Evolutionary conservation across 2,329 filamentous ascomycete genomes (phyloP).

Genomic region (Pestalotiopsis sp.): DNA sequence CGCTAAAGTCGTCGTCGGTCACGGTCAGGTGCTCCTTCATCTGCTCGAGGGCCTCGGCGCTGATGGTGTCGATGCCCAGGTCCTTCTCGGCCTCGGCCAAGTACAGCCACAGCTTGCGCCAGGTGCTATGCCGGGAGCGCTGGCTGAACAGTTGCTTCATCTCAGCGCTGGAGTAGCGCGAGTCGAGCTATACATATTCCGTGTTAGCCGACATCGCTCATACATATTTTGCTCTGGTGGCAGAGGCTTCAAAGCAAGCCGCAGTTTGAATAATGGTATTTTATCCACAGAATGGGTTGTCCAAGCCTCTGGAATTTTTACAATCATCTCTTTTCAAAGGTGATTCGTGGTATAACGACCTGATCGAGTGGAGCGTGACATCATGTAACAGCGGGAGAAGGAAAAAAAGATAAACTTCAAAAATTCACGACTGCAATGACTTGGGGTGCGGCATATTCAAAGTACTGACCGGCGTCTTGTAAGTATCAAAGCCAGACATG

Average conservation of each 20-base stretch:
- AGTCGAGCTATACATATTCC: constrained; percentile 5
- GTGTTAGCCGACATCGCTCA: neutral
- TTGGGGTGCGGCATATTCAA: neutral
- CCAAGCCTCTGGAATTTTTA: neutral
- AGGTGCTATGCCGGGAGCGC: constrained; percentile 72
- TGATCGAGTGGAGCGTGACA: neutral
- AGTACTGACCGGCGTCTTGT: constrained; percentile 14
- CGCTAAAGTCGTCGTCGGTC: constrained; percentile 75
- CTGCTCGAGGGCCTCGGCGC: constrained; percentile 71
- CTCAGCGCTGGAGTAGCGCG: constrained; percentile 39
- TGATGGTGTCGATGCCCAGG: constrained; percentile 72
- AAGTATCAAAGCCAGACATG: constrained; percentile 14
- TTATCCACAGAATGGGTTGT: neutral
- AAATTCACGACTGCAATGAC: neutral
- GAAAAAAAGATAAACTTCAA: neutral
- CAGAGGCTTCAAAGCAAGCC: neutral
- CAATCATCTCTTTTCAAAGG: neutral
- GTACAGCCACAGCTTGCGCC: constrained; percentile 83
- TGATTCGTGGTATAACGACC: neutral
- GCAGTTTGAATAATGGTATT: neutral
- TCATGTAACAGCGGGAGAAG: neutral
- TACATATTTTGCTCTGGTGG: neutral
- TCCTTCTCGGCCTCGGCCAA: constrained; percentile 82
- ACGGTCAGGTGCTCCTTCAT: constrained; percentile 75
- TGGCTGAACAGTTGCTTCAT: constrained; percentile 82